phyloP scores from a whole-genome alignment of 2,329 filamentous ascomycete genomes.

The Ophiostoma perfectum region DNA sequence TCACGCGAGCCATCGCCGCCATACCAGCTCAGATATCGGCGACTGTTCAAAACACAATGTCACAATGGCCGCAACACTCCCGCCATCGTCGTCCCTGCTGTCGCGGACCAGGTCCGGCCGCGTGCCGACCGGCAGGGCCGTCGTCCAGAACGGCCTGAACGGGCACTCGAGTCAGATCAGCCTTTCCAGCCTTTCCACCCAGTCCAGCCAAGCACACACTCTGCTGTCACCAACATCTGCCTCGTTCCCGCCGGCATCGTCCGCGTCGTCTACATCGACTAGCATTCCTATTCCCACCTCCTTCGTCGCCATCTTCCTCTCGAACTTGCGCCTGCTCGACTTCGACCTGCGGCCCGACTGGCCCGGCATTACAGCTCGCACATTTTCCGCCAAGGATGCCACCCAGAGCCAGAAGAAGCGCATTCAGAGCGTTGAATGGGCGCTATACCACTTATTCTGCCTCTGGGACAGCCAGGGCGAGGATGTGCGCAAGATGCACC shows the following conservation, averaged over 20 bases:
- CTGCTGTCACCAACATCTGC: not conserved
- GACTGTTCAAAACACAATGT: constrained; percentile 17
- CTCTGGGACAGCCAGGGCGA: constrained; percentile 67
- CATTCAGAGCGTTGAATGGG: constrained; percentile 81
- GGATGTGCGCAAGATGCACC: constrained; percentile 65
- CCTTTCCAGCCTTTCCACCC: not conserved
- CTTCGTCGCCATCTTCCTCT: constrained; percentile 65
- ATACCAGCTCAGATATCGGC: not conserved
- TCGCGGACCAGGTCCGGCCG: constrained; percentile 30
- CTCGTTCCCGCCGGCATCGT: not conserved
- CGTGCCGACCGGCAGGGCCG: constrained; percentile 23
- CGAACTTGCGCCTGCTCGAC: constrained; percentile 76
- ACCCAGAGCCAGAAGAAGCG: constrained; percentile 74
- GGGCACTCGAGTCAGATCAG: not conserved
- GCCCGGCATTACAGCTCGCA: constrained; percentile 66
- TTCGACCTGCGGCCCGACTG: constrained; percentile 72
- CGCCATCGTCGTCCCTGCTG: constrained; percentile 24
- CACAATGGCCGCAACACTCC: constrained; percentile 23
- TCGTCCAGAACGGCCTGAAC: not conserved
- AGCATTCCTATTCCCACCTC: constrained; percentile 37
- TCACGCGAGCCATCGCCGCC: not conserved
- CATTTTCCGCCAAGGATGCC: constrained; percentile 62
- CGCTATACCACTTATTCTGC: constrained; percentile 77
- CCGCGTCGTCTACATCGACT: not conserved
- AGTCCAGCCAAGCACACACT: not conserved